phyloP scores from a whole-genome alignment of 2,329 filamentous ascomycete genomes.

The Neonectria magnoliae region DNA sequence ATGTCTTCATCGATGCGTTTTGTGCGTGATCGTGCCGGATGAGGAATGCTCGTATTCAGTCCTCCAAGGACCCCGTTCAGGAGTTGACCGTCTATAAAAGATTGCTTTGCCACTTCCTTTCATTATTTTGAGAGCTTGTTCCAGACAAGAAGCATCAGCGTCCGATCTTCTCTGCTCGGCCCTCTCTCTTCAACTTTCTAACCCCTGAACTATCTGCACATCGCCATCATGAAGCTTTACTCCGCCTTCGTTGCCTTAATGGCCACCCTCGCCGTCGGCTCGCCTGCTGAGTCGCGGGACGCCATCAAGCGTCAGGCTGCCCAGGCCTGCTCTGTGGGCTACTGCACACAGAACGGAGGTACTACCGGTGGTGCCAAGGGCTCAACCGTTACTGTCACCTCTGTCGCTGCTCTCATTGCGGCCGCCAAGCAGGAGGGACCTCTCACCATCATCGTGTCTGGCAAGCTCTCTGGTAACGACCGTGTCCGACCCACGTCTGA shows the following conservation, averaged over 20 bases:
- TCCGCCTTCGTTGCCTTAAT: conserved; percentile 25
- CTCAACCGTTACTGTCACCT: conserved; percentile 42
- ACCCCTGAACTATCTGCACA: not conserved
- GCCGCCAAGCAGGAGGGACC: conserved; percentile 41
- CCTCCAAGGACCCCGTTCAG: too few species aligned
- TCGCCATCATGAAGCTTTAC: conserved; percentile 30
- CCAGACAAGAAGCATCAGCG: not conserved
- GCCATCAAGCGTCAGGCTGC: conserved; percentile 56
- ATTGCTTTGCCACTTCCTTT: not conserved
- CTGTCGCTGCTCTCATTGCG: conserved; percentile 39
- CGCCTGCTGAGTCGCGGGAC: conserved; percentile 28
- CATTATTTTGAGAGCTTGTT: not conserved
- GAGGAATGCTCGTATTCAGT: not conserved
- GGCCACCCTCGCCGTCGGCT: conserved; percentile 28
- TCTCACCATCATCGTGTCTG: conserved; percentile 44
- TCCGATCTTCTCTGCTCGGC: not conserved
- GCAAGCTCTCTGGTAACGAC: conserved; percentile 40
- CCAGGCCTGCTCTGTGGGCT: conserved; percentile 53
- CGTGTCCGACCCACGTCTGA: conserved; percentile 47
- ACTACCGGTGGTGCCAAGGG: conserved; percentile 45
- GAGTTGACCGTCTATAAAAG: not conserved
- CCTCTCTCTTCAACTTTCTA: not conserved
- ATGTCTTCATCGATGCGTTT: not conserved
- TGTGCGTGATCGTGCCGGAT: not conserved
- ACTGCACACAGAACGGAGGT: conserved; percentile 47